Conservation (phyloP, 352 stramenopile genomes). For the Phytophthora kernoviae region DNA sequence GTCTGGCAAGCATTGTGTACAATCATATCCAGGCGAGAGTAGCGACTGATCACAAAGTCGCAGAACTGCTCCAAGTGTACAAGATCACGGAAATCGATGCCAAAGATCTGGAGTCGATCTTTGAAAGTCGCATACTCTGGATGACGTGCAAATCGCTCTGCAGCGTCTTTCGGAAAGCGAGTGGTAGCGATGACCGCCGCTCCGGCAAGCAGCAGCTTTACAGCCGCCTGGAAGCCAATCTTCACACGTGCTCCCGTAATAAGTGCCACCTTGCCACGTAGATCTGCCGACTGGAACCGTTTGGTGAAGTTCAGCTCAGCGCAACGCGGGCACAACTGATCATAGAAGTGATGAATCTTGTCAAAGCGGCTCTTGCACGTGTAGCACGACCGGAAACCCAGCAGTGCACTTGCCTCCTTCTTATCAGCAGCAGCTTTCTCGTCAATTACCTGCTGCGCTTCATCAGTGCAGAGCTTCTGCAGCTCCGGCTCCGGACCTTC, state of each 20-base stretch:
- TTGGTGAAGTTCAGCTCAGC: constrained; percentile 95
- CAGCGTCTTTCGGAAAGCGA: constrained; percentile 94
- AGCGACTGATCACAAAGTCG: constrained; percentile 79
- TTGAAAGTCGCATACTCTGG: constrained; percentile 94
- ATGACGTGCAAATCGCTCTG: constrained; percentile 90
- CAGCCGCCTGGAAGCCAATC: constrained; percentile 95
- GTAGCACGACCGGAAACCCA: constrained; percentile 95
- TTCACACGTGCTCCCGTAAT: constrained; percentile 97
- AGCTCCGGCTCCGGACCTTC: constrained; percentile 36
- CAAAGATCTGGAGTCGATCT: constrained; percentile 94
- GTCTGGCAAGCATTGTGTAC: constrained; percentile 99
- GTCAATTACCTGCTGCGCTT: constrained; percentile 51
- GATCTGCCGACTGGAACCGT: constrained; percentile 90
- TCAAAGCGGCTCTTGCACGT: constrained; percentile 95
- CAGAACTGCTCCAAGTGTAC: constrained; percentile 96
- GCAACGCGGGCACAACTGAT: constrained; percentile 95
- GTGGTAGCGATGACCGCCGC: constrained; percentile 95
- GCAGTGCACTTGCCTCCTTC: constrained; percentile 63
- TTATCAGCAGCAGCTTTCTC: constrained; percentile 54
- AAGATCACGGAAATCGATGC: constrained; percentile 96
- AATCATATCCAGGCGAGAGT: constrained; percentile 94
- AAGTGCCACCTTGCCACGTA: constrained; percentile 91
- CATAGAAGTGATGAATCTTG: constrained; percentile 96
- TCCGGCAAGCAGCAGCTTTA: constrained; percentile 95
- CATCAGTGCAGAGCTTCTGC: constrained; percentile 66